A percentile compares a stretch with the other conserved stretches of the same genome.
Evolutionary conservation across 2,329 filamentous ascomycete species (phyloP).

Genomic region (Arachnopeziza araneosa): DNA sequence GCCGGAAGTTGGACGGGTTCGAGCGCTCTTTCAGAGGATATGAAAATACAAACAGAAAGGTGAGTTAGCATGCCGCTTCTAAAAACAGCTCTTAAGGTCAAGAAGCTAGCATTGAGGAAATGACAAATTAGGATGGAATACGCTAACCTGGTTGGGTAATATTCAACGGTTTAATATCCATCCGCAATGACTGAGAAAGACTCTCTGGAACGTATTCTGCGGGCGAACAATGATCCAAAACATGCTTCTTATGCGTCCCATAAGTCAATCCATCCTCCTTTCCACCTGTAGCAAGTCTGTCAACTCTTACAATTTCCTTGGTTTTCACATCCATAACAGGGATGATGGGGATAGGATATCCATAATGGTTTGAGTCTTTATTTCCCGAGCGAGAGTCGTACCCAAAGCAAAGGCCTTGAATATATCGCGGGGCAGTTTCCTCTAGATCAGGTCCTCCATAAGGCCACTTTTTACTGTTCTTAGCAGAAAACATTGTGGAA

Average conservation of each 20-base stretch:
- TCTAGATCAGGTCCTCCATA: slow-evolving; percentile 44
- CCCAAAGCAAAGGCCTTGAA: slow-evolving; percentile 50
- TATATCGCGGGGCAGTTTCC: slow-evolving; percentile 43
- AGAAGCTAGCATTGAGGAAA: too few relatives aligned
- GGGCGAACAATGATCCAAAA: slow-evolving; percentile 37
- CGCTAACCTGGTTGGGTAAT: slow-evolving; percentile 55
- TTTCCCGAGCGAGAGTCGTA: slow-evolving; percentile 32
- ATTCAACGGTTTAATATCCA: slow-evolving; percentile 53
- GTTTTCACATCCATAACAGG: slow-evolving; percentile 43
- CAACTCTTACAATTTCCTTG: slow-evolving; percentile 42
- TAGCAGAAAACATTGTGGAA: neutral
- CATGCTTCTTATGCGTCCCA: slow-evolving; percentile 39
- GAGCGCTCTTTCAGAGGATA: too few relatives aligned
- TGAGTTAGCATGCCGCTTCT: too few relatives aligned
- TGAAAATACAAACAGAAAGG: too few relatives aligned
- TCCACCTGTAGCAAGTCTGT: slow-evolving; percentile 38
- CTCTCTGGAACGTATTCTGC: slow-evolving; percentile 36
- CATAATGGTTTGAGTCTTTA: slow-evolving; percentile 40
- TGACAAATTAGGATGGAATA: too few relatives aligned
- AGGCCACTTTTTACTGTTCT: slow-evolving; percentile 35
- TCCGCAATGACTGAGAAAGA: slow-evolving; percentile 34
- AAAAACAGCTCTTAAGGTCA: too few relatives aligned
- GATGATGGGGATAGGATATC: slow-evolving; percentile 42
- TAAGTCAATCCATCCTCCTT: slow-evolving; percentile 37
- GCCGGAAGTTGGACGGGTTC: too few relatives aligned